Evolutionary conservation across 1,284 basidiomycete genomes (phyloP).

Genomic region (Puccinia triticina): DNA sequence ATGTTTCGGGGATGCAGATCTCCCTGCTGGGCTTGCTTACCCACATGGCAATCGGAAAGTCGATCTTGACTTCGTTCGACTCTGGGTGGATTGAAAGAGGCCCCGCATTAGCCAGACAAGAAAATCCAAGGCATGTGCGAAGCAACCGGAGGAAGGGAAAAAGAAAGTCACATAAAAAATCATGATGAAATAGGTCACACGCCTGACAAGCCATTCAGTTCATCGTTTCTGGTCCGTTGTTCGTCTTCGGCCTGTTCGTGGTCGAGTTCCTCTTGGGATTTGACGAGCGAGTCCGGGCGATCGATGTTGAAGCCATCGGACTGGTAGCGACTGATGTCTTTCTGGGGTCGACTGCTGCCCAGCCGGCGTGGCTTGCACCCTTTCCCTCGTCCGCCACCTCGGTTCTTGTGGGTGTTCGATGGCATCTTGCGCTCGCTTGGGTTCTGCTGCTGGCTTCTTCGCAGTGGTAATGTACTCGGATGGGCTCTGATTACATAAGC

Average conservation of each 20-base stretch:
- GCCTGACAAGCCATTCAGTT: not conserved
- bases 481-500: no score
- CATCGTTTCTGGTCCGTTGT: not conserved
- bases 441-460: not conserved
- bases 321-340: conserved; percentile 39
- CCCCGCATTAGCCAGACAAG: not conserved
- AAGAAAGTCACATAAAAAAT: not conserved
- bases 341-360: conserved; percentile 25
- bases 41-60: conserved; percentile 43
- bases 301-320: conserved; percentile 36
- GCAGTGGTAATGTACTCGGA: no score
- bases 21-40: conserved; percentile 6
- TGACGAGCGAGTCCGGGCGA: conserved; percentile 8
- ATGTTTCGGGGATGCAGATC: no score
- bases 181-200: not conserved
- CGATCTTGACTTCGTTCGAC: not conserved
- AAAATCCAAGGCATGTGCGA: not conserved
- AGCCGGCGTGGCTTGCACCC: conserved; percentile 15
- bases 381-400: conserved; percentile 18
- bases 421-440: not conserved
- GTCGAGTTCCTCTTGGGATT: not conserved
- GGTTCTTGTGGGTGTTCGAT: conserved; percentile 4
- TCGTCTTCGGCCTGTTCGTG: not conserved
- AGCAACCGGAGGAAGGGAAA: not conserved
- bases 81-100: not conserved